A percentile compares a stretch with the other conserved stretches of the same genome.
Evolutionary conservation across 768 basidiomycete species (phyloP).

Genomic region (Suillus discolor): DNA sequence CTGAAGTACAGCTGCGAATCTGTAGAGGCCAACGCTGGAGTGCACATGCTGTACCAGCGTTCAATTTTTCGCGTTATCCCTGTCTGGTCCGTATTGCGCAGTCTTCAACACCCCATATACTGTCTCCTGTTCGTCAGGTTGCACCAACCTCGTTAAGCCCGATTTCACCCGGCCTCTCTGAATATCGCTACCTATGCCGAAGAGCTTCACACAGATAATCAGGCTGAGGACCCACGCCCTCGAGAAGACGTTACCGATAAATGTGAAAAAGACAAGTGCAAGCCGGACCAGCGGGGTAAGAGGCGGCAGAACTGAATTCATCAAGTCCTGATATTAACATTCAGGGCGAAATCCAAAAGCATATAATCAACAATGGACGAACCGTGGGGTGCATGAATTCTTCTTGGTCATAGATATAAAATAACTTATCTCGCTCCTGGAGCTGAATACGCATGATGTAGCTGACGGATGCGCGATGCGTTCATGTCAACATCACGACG

Average conservation of each 20-base stretch:
- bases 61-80: background rate
- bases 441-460: slow-evolving; percentile 52
- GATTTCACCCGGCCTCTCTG: slow-evolving; percentile 3
- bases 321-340: slow-evolving; percentile 1
- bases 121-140: background rate
- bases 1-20: background rate
- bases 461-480: slow-evolving; percentile 22
- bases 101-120: background rate
- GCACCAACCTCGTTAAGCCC: background rate
- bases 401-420: slow-evolving; percentile 56
- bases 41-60: background rate
- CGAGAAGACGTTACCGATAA: slow-evolving; percentile 18
- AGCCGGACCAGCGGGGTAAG: slow-evolving; percentile 7
- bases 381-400: slow-evolving; percentile 61
- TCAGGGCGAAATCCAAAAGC: background rate
- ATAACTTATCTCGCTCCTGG: slow-evolving; percentile 40
- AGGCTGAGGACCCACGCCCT: background rate
- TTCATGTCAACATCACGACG: background rate
- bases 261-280: slow-evolving; percentile 17
- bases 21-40: background rate
- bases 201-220: slow-evolving; percentile 7
- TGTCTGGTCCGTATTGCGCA: background rate
- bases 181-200: slow-evolving; percentile 9
- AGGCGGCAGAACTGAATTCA: slow-evolving; percentile 9
- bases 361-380: background rate